phyloP scores from a whole-genome alignment of 73 alveolate genomes.

The Chromera velia region DNA sequence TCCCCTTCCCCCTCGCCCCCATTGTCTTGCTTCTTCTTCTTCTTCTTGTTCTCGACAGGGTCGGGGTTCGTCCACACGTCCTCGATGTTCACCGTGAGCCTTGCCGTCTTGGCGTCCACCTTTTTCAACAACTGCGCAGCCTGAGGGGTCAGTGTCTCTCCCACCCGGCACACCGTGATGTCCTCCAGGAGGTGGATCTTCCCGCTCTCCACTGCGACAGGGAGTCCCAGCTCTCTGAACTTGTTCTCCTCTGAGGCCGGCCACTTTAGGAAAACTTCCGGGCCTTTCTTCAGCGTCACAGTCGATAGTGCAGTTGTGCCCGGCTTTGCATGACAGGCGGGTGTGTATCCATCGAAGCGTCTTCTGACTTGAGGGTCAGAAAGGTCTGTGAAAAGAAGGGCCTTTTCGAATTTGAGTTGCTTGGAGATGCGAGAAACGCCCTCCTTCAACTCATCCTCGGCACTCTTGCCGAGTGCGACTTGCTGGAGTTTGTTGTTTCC shows the following conservation, averaged over 20 bases:
- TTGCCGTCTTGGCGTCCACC: background rate
- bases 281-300: conserved; percentile 39
- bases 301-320: conserved; percentile 47
- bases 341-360: conserved; percentile 18
- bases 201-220: background rate
- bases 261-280: conserved; percentile 29
- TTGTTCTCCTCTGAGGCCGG: conserved; percentile 51
- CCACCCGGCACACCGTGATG: background rate
- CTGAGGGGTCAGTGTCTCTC: background rate
- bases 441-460: conserved; percentile 48
- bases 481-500: background rate
- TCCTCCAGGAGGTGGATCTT: background rate
- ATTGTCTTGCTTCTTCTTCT: too few species aligned
- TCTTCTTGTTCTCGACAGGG: too few species aligned
- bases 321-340: conserved; percentile 47
- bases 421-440: conserved; percentile 19
- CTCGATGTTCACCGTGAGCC: background rate
- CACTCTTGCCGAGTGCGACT: conserved; percentile 27
- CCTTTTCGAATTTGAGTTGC: conserved; percentile 27
- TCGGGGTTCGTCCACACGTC: too few species aligned
- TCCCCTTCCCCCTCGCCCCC: too few species aligned
- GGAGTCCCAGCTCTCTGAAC: conserved; percentile 46
- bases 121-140: background rate
- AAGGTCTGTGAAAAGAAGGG: conserved; percentile 46
- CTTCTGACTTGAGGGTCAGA: conserved; percentile 23